These are phyloP conservation scores for Nephelium lappaceum DNA, from an alignment of 345 rosid species.

Conservation along the genomic window DNA sequence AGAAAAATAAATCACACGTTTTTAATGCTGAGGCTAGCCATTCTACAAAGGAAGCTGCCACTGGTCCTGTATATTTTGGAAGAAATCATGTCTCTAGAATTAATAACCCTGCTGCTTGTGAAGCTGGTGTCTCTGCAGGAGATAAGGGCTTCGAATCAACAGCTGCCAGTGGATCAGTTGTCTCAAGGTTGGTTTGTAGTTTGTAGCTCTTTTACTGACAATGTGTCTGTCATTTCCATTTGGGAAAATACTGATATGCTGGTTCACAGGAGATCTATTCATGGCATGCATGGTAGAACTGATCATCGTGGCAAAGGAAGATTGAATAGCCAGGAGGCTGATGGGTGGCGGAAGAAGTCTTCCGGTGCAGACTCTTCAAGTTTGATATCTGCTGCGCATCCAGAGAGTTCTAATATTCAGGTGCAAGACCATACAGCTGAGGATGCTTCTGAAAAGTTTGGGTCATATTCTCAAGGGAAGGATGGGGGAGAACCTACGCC, in stretches of 20 bases:
- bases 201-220: conserved; percentile 24
- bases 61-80: conserved; percentile 35
- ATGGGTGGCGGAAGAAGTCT: conserved; percentile 57
- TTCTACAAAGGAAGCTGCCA: conserved; percentile 42
- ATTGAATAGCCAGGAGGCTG: conserved; percentile 52
- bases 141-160: conserved; percentile 43
- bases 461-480: conserved; percentile 34
- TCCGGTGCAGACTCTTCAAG: conserved; percentile 37
- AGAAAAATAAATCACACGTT: conserved; percentile 42
- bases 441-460: conserved; percentile 42
- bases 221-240: conserved; percentile 26
- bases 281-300: conserved; percentile 54
- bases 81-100: conserved; percentile 35
- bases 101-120: conserved; percentile 33
- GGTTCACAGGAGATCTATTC: conserved; percentile 65
- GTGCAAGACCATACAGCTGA: conserved; percentile 34
- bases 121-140: conserved; percentile 42
- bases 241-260: conserved; percentile 37
- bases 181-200: conserved; percentile 59
- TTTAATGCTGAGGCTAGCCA: conserved; percentile 32
- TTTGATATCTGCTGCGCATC: conserved; percentile 34
- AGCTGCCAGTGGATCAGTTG: conserved; percentile 36
- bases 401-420: conserved; percentile 39
- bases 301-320: conserved; percentile 64
- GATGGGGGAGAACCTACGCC: conserved; percentile 45